phyloP scores from a whole-genome alignment of 805 yeast genomes.

The Peterozyma xylosa region DNA sequence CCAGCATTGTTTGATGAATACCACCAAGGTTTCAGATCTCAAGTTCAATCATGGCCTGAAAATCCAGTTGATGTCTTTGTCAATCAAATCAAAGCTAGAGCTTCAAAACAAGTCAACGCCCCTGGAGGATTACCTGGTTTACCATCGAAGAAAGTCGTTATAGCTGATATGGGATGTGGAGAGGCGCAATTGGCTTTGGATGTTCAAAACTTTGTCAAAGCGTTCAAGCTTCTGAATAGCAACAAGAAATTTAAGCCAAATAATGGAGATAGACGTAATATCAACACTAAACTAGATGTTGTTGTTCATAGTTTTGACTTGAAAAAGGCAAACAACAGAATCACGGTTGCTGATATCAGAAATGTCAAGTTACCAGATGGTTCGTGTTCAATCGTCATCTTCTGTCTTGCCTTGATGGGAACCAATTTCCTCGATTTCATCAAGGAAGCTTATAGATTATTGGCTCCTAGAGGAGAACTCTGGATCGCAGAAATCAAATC shows the following conservation, averaged over 20 bases:
- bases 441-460: conserved; percentile 78
- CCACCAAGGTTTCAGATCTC: conserved; percentile 91
- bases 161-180: conserved; percentile 99
- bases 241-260: conserved; percentile 25
- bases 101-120: conserved; percentile 69
- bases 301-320: conserved; percentile 87
- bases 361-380: conserved; percentile 78
- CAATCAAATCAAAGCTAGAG: conserved; percentile 52
- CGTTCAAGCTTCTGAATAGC: conserved; percentile 19
- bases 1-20: conserved; percentile 91
- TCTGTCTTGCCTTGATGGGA: conserved; percentile 95
- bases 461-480: conserved; percentile 86
- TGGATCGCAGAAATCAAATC: conserved; percentile 99
- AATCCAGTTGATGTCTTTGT: conserved; percentile 94
- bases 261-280: conserved; percentile 8
- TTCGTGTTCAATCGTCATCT: conserved; percentile 82
- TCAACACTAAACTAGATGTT: conserved; percentile 34
- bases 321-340: conserved; percentile 78
- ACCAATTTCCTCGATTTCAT: conserved; percentile 91
- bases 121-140: conserved; percentile 94
- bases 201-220: conserved; percentile 40
- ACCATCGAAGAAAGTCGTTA: conserved; percentile 50
- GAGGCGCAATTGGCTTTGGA: conserved; percentile 84
- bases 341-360: conserved; percentile 94
- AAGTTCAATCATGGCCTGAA: conserved; percentile 97